Percentiles rank a stretch among this genome's conserved stretches.
Conservation (phyloP, 139 green algal genomes). For the Desmodesmus armatus region DNA sequence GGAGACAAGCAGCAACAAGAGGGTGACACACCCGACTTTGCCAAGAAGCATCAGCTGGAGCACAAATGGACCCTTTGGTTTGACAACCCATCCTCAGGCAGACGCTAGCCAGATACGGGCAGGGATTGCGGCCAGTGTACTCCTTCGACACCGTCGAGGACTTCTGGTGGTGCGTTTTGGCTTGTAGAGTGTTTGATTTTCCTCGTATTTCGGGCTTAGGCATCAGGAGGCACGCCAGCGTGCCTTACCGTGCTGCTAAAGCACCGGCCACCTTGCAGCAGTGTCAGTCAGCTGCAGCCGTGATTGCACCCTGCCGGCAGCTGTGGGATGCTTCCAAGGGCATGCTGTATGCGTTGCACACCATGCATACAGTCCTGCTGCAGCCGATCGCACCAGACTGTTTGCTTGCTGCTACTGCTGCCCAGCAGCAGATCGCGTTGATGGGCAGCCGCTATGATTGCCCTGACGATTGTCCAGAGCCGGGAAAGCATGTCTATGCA, state of each 20-base stretch:
- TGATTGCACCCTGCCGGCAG: not conserved
- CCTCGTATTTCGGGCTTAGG: not conserved
- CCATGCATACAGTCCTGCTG: too few relatives aligned
- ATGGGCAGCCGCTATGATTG: too few relatives aligned
- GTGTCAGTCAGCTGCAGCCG: not conserved
- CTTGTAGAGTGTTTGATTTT: not conserved
- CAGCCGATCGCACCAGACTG: too few relatives aligned
- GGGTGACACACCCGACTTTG: constrained; percentile 54
- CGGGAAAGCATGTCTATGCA: too few relatives aligned
- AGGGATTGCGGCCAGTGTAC: constrained; percentile 88
- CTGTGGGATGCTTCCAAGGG: too few relatives aligned
- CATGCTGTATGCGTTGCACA: too few relatives aligned
- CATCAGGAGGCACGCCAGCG: too few relatives aligned
- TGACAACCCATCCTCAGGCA: constrained; percentile 90
- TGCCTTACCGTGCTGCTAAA: not conserved
- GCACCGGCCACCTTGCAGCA: not conserved
- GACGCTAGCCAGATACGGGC: constrained; percentile 53
- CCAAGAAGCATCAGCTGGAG: constrained; percentile 81
- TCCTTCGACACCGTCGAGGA: constrained; percentile 98
- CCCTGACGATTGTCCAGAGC: too few relatives aligned
- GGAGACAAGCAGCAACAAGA: constrained; percentile 18
- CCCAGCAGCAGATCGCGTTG: too few relatives aligned
- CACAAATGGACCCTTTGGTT: constrained; percentile 92
- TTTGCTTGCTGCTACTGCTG: too few relatives aligned
- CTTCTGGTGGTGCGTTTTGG: constrained; percentile 98